Percentiles rank a stretch among this genome's conserved stretches.
Evolutionary conservation across 495 filamentous ascomycete genomes (phyloP).

Genomic region (Neurospora sp.): DNA sequence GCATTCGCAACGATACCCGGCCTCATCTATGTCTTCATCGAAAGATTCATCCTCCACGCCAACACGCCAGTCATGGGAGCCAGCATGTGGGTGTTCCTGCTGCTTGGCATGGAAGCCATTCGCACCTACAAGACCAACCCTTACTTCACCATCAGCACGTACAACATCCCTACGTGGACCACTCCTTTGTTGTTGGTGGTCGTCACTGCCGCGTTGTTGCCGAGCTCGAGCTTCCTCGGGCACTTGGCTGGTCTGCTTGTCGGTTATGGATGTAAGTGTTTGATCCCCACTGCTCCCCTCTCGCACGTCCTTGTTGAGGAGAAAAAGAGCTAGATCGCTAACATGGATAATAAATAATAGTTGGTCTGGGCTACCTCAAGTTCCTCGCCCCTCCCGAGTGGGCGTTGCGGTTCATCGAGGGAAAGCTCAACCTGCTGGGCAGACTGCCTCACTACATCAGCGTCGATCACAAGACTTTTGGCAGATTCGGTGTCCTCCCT

Average conservation of each 20-base stretch:
- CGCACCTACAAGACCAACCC: conserved; percentile 66
- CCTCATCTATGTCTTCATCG: conserved; percentile 58
- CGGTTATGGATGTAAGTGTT: conserved; percentile 71
- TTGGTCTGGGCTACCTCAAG: conserved; percentile 75
- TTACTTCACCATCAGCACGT: conserved; percentile 59
- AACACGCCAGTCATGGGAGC: conserved; percentile 70
- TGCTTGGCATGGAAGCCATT: conserved; percentile 74
- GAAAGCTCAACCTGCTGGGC: conserved; percentile 71
- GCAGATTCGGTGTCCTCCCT: conserved; percentile 83
- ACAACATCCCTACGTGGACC: conserved; percentile 83
- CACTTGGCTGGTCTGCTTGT: conserved; percentile 73
- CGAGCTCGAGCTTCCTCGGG: conserved; percentile 73
- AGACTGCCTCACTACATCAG: conserved; percentile 81
- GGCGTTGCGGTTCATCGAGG: conserved; percentile 71
- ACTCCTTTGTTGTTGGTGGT: conserved; percentile 69
- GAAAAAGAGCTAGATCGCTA: neutral
- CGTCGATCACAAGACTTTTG: conserved; percentile 92
- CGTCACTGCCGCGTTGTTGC: conserved; percentile 61
- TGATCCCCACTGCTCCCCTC: neutral
- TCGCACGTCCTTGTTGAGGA: neutral
- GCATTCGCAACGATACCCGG: conserved; percentile 75
- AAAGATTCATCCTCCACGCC: conserved; percentile 51
- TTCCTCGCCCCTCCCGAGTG: conserved; percentile 76
- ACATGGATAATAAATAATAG: conserved; percentile 30
- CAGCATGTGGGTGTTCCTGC: conserved; percentile 81